Evolutionary conservation across 2,329 filamentous ascomycete genomes (phyloP), one percentile per base, ranked within the genome.

Genomic region (Colletotrichum cordylinicola): DNA sequence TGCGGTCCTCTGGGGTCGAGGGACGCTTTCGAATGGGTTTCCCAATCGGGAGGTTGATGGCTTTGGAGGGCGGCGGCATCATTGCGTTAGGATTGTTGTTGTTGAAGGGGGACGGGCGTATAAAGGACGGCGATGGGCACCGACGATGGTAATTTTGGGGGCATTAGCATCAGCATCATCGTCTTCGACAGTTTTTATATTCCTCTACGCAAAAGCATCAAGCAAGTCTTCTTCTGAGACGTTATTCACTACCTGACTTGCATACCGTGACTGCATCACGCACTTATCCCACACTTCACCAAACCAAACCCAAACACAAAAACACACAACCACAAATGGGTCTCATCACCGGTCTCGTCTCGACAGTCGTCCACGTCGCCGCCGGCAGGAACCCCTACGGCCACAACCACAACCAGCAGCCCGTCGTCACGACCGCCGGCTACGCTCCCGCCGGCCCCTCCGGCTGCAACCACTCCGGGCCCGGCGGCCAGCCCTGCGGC

Each of bases 321-420:
- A 12, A 48, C 31, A 4, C 18, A 35, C 8, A 15, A 29, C 12
- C n/a, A 8, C 52, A 35, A 55, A 78, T 78, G 67, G 71, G 77
- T 70, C 67, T 78, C 67, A 71, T 78, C 71, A 66, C 65, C 67
- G 77, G 71, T 27, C 66, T 78, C 61, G 71, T 78, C 67, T 72
- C 67, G 1, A 77, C 75, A 15, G 66, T 75, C 52, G 64, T 70
- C 74, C 74, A 74, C 58, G 74, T 60, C 56, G 74, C 70, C 62
- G 66, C 70, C 69, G 69, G 76, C 76, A 48, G 69, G n/a, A 76
- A 74, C 65, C 69, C 76, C 39, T 69, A 67, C 56, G 29, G 48
- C 70, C 65, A 65, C 75, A 56, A 70, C 58, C 68, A 70, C 66
- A 67, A 70, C 39, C 27, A 74, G 1, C 48, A 61, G 6, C 27